Base-by-base conservation (phyloP, 2,329 filamentous ascomycete species). In the Aspergillus sp. region DNA sequence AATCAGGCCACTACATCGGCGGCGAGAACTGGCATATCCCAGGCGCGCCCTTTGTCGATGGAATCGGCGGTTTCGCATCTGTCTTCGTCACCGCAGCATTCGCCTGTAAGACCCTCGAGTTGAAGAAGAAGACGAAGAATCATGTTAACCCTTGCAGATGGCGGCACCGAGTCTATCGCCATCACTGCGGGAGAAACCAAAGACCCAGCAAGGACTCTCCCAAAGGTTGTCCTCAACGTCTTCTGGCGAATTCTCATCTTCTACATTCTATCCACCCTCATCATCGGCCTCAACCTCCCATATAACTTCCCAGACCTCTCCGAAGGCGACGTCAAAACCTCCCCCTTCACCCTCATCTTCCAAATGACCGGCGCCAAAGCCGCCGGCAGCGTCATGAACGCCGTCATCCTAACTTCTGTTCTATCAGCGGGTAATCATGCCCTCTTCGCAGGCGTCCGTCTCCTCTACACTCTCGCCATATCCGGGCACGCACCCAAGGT, bases 161-260 rank as follows among this genome's bases (percentile, higher is more conserved):
- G 82, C 34, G 86, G 85, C 52, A 87, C 84, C 2, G 86, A 88
- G 69, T 84, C 81, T 34, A 86, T 88, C 49, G 85, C 84, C 51
- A 85, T 88, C 57, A 87, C 86, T 0, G 86, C 86, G 1, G 86
- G 86, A 44, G 86, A 89, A 69, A 88, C 86, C 2, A 84, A 82
- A 63, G 79, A 88, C 62, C 86, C 86, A 0, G 79, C 82, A 17
- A 80, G 79, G 61, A 87, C 80, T 56, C 74, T 89, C 34, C 86
- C 86, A 1, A 79, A 80, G 3, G 86, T 87, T 3, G 83, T 88
- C 46, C 84, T 84, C 63, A 87, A 88, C 55, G 84, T 87, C 40
- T 87, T 87, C 66, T 87, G 83, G 83, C 81, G 85, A 5, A 85
- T 86, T 53, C 60, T 85, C 3, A 75, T 84, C 8, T 85, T 85